Base-by-base conservation (phyloP, 2,329 filamentous ascomycete genomes). In the Colletotrichum spaethianum region DNA sequence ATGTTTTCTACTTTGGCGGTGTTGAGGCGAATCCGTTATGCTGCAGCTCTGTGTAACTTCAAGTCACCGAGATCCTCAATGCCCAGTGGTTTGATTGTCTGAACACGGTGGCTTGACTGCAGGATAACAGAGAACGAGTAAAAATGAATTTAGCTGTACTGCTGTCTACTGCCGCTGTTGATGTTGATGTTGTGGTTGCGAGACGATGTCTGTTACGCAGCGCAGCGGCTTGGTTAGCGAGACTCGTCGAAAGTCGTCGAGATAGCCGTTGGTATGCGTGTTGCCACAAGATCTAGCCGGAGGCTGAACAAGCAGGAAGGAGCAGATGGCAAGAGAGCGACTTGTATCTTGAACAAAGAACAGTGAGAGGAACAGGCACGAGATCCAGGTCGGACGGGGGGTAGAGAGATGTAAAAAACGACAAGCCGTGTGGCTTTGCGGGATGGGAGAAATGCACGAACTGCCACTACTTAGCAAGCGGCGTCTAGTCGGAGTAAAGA, bases 401-500 rank as follows among this genome's bases (percentile, higher is more conserved):
- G 56, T 33, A 63, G 57, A 66, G 64, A 62, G 50, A 38, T 66
- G 67, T 66, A 73, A 56, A 64, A 61, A 56, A 63, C 50, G 33
- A 42, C 60, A 48, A 63, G 57, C 46, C 44, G 44, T 70, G 69
- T 64, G 64, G 56, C 59, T 68, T 42, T 61, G 56, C 68, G 63
- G 57, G 63, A 67, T 72, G 64, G 46, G 33, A 69, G 48, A 73
- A 56, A 73, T 62, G 61, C 48, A 38, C 48, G 31, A 67, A 44
- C 53, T 11, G 31, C 33, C 20, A 53, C 50, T 52, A 60, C 48
- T 18, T 36, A 66, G 52, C n/a, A 44, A 46, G 63, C 63, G 55
- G 66, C 48, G 40, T 57, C 59, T 66, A 50, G 61, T 56, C 67
- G 61, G 67, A 73, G 70, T 50, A 71, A 66, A 65, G 74, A 69